Evolutionary conservation across 2,329 filamentous ascomycete genomes (phyloP).

Genomic region (Ophiocordyceps camponoti-saundersi): DNA sequence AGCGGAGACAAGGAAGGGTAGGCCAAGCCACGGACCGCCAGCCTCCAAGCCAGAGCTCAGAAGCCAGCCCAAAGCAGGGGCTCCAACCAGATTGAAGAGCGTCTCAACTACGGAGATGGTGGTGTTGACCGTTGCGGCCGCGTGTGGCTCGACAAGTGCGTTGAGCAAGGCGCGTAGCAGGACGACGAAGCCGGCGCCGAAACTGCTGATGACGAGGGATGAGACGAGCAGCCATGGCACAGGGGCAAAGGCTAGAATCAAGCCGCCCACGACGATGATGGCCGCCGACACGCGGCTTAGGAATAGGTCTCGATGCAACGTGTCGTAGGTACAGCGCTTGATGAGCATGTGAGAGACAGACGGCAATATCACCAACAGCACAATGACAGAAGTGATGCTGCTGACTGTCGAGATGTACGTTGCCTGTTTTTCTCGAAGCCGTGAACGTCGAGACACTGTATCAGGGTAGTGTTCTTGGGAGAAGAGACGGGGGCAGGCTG

Average conservation of each 20-base stretch:
- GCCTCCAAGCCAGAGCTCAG: constrained; percentile 26
- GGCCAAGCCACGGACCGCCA: constrained; percentile 29
- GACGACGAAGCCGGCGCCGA: constrained; percentile 25
- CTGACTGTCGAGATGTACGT: constrained; percentile 23
- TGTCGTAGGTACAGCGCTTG: constrained; percentile 11
- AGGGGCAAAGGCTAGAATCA: constrained; percentile 19
- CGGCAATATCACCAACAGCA: constrained; percentile 23
- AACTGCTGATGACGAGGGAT: constrained; percentile 25
- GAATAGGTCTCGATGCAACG: constrained; percentile 21
- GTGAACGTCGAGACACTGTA: not conserved
- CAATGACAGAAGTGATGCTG: constrained; percentile 17
- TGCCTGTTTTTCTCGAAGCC: constrained; percentile 11
- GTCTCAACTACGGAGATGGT: constrained; percentile 32
- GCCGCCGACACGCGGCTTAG: constrained; percentile 18
- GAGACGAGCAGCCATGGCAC: constrained; percentile 16
- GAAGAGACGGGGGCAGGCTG: constrained; percentile 1
- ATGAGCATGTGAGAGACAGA: constrained; percentile 6
- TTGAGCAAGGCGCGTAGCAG: constrained; percentile 33
- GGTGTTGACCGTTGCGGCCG: constrained; percentile 36
- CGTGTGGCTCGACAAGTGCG: constrained; percentile 32
- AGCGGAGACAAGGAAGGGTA: constrained; percentile 25
- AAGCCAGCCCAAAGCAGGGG: constrained; percentile 27
- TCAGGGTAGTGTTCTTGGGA: no score
- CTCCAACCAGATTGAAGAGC: constrained; percentile 25
- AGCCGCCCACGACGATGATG: constrained; percentile 14